These are phyloP conservation scores for Geotrichum aggregatum DNA, from an alignment of 1,139 yeast species.

Conservation along the genomic window DNA sequence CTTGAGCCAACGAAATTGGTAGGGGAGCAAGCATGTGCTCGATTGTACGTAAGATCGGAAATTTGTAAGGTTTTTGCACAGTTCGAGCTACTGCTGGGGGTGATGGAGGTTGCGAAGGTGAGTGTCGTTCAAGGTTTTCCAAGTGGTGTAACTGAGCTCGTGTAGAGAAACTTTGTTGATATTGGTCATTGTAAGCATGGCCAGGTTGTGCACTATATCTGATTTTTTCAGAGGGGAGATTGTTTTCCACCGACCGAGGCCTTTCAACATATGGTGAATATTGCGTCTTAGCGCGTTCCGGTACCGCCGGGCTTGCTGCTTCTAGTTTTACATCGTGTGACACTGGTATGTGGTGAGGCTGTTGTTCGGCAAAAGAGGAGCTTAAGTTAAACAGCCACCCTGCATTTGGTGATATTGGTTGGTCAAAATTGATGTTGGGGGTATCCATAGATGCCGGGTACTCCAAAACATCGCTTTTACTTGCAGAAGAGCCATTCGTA, in stretches of 20 bases:
- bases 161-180: not conserved
- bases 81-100: not conserved
- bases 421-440: constrained; percentile 8
- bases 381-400: constrained; percentile 9
- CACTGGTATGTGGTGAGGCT: constrained; percentile 3
- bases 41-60: constrained; percentile 34
- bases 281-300: not conserved
- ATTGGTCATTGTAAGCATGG: not conserved
- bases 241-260: not conserved
- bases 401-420: constrained; percentile 6
- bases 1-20: constrained; percentile 39
- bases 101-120: not conserved
- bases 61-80: constrained; percentile 17
- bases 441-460: constrained; percentile 2
- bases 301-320: not conserved
- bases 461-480: not conserved
- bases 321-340: constrained; percentile 1
- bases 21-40: constrained; percentile 30
- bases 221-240: constrained; percentile 1
- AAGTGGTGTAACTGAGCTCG: not conserved
- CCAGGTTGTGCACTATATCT: not conserved
- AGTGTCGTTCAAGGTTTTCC: not conserved
- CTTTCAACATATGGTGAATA: not conserved
- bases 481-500: not conserved
- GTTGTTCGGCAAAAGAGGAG: constrained; percentile 4